Conservation (phyloP, 2,329 filamentous ascomycete species). For the Zalaria obscura region DNA sequence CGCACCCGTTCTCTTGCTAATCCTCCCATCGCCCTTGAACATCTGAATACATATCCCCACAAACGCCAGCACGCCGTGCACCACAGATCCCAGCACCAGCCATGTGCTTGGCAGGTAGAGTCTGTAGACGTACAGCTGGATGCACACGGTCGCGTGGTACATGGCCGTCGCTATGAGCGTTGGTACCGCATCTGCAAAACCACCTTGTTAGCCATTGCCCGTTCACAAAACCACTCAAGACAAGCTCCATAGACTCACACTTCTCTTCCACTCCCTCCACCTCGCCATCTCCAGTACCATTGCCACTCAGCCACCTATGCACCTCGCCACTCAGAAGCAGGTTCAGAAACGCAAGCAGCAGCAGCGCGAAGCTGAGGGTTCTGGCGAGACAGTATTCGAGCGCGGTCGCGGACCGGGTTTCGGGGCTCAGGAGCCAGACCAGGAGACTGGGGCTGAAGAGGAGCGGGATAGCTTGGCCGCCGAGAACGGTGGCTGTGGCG, state of each 20-base stretch:
- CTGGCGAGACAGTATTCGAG: constrained; percentile 60
- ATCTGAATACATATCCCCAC: constrained; percentile 51
- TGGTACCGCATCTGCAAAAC: constrained; percentile 38
- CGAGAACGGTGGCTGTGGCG: constrained; percentile 24
- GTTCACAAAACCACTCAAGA: no score
- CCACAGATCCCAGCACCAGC: constrained; percentile 43
- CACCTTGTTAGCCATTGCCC: no score
- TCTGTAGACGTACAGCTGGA: constrained; percentile 54
- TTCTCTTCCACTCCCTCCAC: not conserved
- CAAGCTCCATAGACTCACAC: not conserved
- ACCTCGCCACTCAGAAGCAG: constrained; percentile 48
- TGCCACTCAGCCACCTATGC: not conserved
- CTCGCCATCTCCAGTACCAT: not conserved
- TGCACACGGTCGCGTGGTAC: constrained; percentile 47
- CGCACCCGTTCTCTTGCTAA: constrained; percentile 46
- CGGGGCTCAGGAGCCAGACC: constrained; percentile 42
- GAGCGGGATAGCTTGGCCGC: constrained; percentile 32
- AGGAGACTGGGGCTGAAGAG: constrained; percentile 45
- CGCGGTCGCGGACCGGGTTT: constrained; percentile 40
- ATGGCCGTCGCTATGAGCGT: constrained; percentile 51
- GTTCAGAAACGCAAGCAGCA: constrained; percentile 46
- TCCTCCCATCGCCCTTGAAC: constrained; percentile 41
- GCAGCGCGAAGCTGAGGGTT: constrained; percentile 50
- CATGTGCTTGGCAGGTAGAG: constrained; percentile 38
- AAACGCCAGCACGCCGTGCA: constrained; percentile 32